These are phyloP conservation scores for Zarea fungicola DNA, from an alignment of 2,329 filamentous ascomycete genomes.

Conservation along the genomic window DNA sequence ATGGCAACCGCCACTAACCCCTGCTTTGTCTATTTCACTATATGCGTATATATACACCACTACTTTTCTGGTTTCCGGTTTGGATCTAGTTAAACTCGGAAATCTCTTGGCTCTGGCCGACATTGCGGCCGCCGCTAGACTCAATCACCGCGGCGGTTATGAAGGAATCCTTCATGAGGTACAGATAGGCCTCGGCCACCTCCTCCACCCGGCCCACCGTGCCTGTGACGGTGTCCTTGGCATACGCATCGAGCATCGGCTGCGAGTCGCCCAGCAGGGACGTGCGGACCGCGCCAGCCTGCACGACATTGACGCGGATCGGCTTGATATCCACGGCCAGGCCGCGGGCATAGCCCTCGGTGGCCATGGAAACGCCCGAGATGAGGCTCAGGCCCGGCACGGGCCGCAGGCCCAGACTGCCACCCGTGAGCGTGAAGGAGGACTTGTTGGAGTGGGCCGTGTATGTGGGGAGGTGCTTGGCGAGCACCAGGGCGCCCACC, in stretches of 20 bases:
- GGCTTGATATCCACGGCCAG: conserved; percentile 60
- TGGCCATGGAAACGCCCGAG: conserved; percentile 41
- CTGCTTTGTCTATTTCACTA: not conserved
- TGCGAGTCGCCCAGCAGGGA: conserved; percentile 27
- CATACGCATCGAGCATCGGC: conserved; percentile 11
- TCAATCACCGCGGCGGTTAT: conserved; percentile 28
- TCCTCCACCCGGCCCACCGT: conserved; percentile 31
- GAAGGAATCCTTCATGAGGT: conserved; percentile 37
- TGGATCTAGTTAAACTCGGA: conserved; percentile 7
- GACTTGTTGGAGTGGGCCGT: conserved; percentile 35
- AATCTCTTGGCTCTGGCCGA: conserved; percentile 17
- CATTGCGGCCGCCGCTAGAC: conserved; percentile 21
- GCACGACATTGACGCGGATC: conserved; percentile 57
- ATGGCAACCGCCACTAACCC: too few species aligned
- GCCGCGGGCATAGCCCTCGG: conserved; percentile 47
- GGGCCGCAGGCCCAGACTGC: conserved; percentile 46
- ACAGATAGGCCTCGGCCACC: conserved; percentile 39
- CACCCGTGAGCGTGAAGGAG: conserved; percentile 54
- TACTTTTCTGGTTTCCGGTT: too few species aligned
- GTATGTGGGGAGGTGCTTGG: conserved; percentile 42
- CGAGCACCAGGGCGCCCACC: conserved; percentile 45
- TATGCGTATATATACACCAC: not conserved
- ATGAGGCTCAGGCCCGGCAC: conserved; percentile 46
- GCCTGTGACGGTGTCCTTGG: conserved; percentile 17
- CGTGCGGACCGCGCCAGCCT: conserved; percentile 49